Evolutionary conservation across 495 filamentous ascomycete genomes (phyloP).

Genomic region (Penicillium malachiteum): DNA sequence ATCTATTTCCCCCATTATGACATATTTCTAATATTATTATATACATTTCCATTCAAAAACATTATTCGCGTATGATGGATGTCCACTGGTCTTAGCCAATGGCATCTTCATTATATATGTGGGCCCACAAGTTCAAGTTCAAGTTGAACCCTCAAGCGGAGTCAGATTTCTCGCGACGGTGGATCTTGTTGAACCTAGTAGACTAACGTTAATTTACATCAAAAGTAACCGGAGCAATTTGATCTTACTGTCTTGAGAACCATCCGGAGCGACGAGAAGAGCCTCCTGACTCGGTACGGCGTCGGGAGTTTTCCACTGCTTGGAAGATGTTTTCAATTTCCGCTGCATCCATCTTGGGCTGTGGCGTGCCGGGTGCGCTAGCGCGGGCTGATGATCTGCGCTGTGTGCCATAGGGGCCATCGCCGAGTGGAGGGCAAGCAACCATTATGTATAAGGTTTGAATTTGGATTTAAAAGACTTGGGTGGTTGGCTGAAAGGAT

Average conservation of each 20-base stretch:
- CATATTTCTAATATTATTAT: background rate
- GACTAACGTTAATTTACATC: background rate
- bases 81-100: background rate
- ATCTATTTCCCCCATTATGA: background rate
- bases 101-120: background rate
- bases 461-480: background rate
- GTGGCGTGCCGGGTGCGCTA: background rate
- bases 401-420: background rate
- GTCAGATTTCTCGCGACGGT: background rate
- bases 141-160: background rate
- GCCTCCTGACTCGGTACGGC: background rate
- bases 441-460: conserved; percentile 1
- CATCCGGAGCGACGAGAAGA: background rate
- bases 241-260: background rate
- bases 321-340: conserved; percentile 2
- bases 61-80: background rate
- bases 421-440: background rate
- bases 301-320: background rate
- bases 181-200: background rate
- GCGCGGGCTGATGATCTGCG: background rate
- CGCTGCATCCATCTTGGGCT: background rate
- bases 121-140: too few species aligned
- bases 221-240: background rate
- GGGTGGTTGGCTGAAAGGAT: background rate
- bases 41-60: background rate